These are phyloP conservation scores for Teunomyces aglyptinius DNA, from an alignment of 805 yeast species.

Conservation along the genomic window DNA sequence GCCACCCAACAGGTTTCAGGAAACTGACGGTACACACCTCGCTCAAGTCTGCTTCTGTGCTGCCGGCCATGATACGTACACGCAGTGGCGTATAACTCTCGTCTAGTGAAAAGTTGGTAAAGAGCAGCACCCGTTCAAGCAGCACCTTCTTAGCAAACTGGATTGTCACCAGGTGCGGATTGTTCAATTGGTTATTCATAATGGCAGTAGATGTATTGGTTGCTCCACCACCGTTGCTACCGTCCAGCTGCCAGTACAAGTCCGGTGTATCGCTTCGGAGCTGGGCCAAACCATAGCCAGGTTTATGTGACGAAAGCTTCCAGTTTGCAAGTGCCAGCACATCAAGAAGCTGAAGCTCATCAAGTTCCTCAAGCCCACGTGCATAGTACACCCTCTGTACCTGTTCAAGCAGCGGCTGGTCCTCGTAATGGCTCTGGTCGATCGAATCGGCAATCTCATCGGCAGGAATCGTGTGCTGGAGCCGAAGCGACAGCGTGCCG, in stretches of 20 bases:
- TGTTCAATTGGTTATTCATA: conserved; percentile 41
- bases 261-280: conserved; percentile 71
- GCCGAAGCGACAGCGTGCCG: conserved; percentile 23
- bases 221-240: conserved; percentile 40
- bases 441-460: conserved; percentile 31
- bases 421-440: conserved; percentile 9
- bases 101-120: conserved; percentile 67
- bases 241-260: conserved; percentile 94
- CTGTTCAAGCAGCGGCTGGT: conserved; percentile 40
- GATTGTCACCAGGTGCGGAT: conserved; percentile 79
- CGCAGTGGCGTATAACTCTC: conserved; percentile 90
- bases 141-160: conserved; percentile 77
- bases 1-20: conserved; percentile 77
- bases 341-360: conserved; percentile 61
- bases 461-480: conserved; percentile 27
- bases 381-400: conserved; percentile 38
- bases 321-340: conserved; percentile 80
- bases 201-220: conserved; percentile 22
- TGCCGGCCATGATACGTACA: conserved; percentile 66
- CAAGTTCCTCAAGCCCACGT: conserved; percentile 55
- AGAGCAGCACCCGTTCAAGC: conserved; percentile 66
- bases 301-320: conserved; percentile 75
- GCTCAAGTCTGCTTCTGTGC: conserved; percentile 65
- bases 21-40: conserved; percentile 62
- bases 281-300: conserved; percentile 68